Conservation (phyloP, 169 alveolate species). For the Plasmodium knowlesi region DNA sequence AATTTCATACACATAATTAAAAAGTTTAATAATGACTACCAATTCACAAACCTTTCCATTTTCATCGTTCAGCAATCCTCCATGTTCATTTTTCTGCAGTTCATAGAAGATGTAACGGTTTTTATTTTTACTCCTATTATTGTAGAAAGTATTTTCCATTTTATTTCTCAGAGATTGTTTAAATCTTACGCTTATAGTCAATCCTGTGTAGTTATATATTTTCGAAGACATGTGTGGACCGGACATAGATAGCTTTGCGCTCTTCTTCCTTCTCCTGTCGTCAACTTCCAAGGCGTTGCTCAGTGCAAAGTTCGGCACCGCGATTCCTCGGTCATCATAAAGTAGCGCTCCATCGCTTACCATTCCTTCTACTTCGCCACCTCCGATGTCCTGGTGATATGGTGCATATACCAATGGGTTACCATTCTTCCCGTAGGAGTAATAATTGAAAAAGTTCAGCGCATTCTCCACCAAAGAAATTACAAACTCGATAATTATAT, state of each 20-base stretch:
- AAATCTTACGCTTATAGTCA: conserved; percentile 31
- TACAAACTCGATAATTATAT: conserved; percentile 11
- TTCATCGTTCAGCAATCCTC: conserved; percentile 49
- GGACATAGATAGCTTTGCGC: not conserved
- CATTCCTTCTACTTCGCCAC: not conserved
- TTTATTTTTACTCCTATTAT: conserved; percentile 1
- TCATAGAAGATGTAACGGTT: conserved; percentile 42
- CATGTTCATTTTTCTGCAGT: conserved; percentile 42
- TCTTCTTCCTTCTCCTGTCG: not conserved
- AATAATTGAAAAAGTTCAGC: not conserved
- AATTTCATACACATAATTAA: conserved; percentile 47
- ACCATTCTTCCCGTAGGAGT: not conserved
- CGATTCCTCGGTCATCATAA: not conserved
- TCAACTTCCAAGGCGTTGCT: not conserved
- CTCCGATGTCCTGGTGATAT: not conserved
- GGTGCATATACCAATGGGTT: not conserved
- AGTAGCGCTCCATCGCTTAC: not conserved
- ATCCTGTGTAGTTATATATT: conserved; percentile 42
- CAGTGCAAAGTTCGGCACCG: not conserved
- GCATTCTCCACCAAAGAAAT: not conserved
- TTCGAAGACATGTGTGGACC: not conserved
- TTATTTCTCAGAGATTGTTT: conserved; percentile 52
- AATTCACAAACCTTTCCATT: conserved; percentile 60
- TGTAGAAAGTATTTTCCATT: not conserved
- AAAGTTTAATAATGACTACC: conserved; percentile 29